phyloP scores from a whole-genome alignment of 331 rosid species.

The Rosa hybrid region DNA sequence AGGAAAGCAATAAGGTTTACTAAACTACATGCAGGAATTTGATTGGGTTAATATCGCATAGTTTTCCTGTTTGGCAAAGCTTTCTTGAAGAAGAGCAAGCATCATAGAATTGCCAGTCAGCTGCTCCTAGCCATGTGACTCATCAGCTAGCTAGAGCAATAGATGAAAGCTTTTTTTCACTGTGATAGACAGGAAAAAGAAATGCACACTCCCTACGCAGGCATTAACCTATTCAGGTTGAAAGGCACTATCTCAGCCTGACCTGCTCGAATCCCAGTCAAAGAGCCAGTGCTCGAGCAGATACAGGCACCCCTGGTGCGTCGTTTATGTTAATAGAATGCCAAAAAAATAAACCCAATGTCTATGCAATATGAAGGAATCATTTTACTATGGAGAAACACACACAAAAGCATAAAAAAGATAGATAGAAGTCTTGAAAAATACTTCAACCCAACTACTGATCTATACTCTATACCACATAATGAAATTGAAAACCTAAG shows the following conservation, averaged over 20 bases:
- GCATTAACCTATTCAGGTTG: conserved; percentile 99
- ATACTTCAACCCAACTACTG: conserved; percentile 40
- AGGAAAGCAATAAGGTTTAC: background rate
- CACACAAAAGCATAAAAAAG: conserved; percentile 21
- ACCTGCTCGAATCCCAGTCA: conserved; percentile 53
- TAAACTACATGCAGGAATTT: no score
- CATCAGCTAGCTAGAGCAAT: conserved; percentile 38
- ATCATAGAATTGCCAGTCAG: background rate
- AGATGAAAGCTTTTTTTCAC: background rate
- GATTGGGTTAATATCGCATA: background rate
- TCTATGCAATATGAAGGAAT: conserved; percentile 1
- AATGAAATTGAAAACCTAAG: conserved; percentile 35
- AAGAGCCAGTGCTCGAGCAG: conserved; percentile 55
- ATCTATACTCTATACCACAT: conserved; percentile 31
- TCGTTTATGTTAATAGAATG: conserved; percentile 54
- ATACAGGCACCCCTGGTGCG: conserved; percentile 99
- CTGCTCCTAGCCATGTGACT: conserved; percentile 30
- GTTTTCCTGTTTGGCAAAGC: background rate
- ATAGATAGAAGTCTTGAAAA: conserved; percentile 30
- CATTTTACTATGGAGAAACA: conserved; percentile 50
- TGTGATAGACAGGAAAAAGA: conserved; percentile 40
- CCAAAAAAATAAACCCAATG: conserved; percentile 16
- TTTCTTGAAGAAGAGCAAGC: background rate
- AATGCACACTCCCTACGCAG: conserved; percentile 99
- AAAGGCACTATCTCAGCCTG: conserved; percentile 99